These are phyloP conservation scores for Eimeria praecox DNA, from an alignment of 169 alveolate genomes.

Conservation along the genomic window DNA sequence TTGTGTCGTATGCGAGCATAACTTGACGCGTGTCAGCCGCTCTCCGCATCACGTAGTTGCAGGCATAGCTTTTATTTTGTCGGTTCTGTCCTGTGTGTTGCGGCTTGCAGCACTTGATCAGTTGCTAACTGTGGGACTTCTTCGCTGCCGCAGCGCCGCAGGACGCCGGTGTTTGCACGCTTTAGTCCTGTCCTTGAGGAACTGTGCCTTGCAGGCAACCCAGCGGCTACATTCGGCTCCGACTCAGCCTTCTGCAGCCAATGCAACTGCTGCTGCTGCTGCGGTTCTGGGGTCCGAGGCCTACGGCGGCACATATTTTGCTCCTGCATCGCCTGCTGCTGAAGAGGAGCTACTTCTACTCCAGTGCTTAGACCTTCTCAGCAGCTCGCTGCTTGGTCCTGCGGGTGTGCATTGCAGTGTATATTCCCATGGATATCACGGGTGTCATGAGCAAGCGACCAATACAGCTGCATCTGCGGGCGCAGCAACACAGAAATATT, in stretches of 20 bases:
- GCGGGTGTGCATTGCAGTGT: constrained; percentile 37
- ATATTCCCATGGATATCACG: background rate
- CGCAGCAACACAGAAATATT: background rate
- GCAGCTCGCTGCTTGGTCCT: constrained; percentile 54
- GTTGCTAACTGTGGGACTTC: constrained; percentile 64
- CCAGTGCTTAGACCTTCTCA: constrained; percentile 68
- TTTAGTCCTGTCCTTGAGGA: constrained; percentile 25
- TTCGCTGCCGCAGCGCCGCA: constrained; percentile 73
- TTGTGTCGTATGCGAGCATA: background rate
- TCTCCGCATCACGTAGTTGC: background rate
- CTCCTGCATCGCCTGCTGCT: constrained; percentile 70
- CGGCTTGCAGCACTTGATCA: constrained; percentile 63
- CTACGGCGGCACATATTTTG: constrained; percentile 52
- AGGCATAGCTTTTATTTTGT: background rate
- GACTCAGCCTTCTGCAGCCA: constrained; percentile 47
- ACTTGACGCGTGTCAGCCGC: background rate
- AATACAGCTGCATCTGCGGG: background rate
- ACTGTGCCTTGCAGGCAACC: constrained; percentile 73
- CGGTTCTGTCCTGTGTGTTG: background rate
- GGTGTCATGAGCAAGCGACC: background rate
- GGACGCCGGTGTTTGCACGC: constrained; percentile 73
- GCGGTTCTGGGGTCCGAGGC: constrained; percentile 65
- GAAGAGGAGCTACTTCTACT: constrained; percentile 67
- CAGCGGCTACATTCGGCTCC: constrained; percentile 70
- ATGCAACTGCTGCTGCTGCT: constrained; percentile 66